These are phyloP conservation scores for Neonectria coccinea DNA, from an alignment of 2,329 filamentous ascomycete genomes.

Conservation along the genomic window DNA sequence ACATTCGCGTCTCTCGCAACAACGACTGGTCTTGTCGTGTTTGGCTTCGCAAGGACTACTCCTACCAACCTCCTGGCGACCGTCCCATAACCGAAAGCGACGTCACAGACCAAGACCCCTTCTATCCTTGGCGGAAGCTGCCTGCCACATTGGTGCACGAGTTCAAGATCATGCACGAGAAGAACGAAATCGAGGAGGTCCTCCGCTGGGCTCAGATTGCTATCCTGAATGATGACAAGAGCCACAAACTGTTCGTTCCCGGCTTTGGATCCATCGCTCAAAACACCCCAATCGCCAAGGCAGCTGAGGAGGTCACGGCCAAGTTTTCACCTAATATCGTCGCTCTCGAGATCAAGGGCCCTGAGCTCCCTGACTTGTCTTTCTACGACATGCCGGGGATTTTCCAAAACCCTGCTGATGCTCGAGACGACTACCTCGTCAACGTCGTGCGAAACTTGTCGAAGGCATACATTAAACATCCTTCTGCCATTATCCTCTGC, in stretches of 20 bases:
- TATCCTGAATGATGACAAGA: constrained; percentile 73
- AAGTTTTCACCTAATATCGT: constrained; percentile 88
- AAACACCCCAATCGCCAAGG: constrained; percentile 51
- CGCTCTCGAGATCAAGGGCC: constrained; percentile 78
- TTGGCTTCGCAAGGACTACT: constrained; percentile 73
- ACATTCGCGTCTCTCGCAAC: constrained; percentile 75
- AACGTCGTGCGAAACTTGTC: constrained; percentile 79
- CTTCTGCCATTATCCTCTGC: constrained; percentile 80
- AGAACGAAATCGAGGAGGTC: constrained; percentile 72
- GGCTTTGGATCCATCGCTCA: constrained; percentile 56
- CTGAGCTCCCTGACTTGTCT: constrained; percentile 76
- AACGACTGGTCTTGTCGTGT: constrained; percentile 76
- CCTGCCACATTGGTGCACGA: constrained; percentile 59
- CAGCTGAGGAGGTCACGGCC: constrained; percentile 61
- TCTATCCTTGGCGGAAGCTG: constrained; percentile 74
- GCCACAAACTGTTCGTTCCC: constrained; percentile 66
- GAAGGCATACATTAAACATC: constrained; percentile 74
- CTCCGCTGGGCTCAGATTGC: constrained; percentile 83
- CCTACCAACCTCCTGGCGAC: constrained; percentile 59
- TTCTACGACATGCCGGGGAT: constrained; percentile 91
- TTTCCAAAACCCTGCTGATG: constrained; percentile 75
- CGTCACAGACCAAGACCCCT: constrained; percentile 63
- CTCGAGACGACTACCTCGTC: constrained; percentile 75
- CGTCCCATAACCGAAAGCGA: constrained; percentile 57
- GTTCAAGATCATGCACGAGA: constrained; percentile 74